Conservation (phyloP, 495 filamentous ascomycete genomes). For the Thermochaetoides thermophila region DNA sequence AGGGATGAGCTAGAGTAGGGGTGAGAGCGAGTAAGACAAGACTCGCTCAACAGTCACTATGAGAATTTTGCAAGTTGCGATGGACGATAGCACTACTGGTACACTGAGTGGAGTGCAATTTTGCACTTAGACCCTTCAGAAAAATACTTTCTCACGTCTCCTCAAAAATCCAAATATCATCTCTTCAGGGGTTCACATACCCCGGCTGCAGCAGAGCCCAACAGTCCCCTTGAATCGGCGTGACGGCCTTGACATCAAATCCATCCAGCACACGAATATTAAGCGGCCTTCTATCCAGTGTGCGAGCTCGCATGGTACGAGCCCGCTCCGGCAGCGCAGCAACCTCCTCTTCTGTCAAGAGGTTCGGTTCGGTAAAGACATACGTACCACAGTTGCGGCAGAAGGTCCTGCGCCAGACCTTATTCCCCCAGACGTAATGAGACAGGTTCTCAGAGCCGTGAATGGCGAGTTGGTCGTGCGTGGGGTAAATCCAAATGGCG, state of each 20-base stretch:
- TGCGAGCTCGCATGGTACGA: constrained; percentile 1
- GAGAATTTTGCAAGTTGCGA: too few species aligned
- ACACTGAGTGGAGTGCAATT: too few species aligned
- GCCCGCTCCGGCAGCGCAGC: constrained; percentile 11
- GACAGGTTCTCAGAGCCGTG: constrained; percentile 21
- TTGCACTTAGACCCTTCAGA: not conserved
- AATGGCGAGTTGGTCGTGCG: constrained; percentile 15
- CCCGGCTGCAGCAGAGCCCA: constrained; percentile 12
- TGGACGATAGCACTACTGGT: too few species aligned
- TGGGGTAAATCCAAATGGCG: constrained; percentile 24
- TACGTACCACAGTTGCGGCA: constrained; percentile 32
- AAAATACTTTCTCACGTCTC: not conserved
- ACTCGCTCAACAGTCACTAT: too few species aligned
- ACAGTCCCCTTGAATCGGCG: constrained; percentile 10
- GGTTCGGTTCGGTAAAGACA: constrained; percentile 11
- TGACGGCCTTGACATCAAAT: constrained; percentile 16
- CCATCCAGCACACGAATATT: constrained; percentile 22
- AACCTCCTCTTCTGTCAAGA: constrained; percentile 10
- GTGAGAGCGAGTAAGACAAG: too few species aligned
- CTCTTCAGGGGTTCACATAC: constrained; percentile 26
- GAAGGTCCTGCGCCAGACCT: constrained; percentile 21
- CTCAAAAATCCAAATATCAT: too few species aligned
- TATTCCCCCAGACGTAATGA: constrained; percentile 19
- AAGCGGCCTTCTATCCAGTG: constrained; percentile 6
- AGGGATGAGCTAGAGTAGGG: constrained; percentile 50